A percentile compares a stretch with the other conserved stretches of the same genome.
phyloP scores from a whole-genome alignment of 139 green algal genomes.

The Asterochloris erici region DNA sequence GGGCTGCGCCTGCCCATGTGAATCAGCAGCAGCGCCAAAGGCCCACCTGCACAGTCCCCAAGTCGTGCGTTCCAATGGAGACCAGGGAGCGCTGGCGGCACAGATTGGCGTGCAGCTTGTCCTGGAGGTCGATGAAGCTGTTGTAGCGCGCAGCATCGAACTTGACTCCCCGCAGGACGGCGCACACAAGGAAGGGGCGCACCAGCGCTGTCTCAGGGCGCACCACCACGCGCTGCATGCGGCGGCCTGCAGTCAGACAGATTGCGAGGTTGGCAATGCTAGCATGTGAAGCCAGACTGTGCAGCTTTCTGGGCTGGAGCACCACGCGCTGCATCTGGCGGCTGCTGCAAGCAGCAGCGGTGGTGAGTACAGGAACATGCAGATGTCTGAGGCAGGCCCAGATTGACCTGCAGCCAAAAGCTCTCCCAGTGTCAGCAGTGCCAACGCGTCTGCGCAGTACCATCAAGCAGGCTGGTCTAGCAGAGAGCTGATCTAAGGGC shows the following conservation, averaged over 20 bases:
- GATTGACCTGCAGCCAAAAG: too few relatives aligned
- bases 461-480: too few relatives aligned
- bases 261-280: not conserved
- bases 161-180: conserved; percentile 85
- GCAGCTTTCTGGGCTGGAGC: too few relatives aligned
- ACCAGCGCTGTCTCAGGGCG: conserved; percentile 90
- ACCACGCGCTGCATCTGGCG: too few relatives aligned
- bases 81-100: conserved; percentile 94
- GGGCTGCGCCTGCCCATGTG: too few relatives aligned
- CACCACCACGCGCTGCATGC: conserved; percentile 65
- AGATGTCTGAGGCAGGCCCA: too few relatives aligned
- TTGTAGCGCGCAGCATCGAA: conserved; percentile 86
- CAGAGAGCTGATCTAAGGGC: too few relatives aligned
- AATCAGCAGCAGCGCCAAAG: too few relatives aligned
- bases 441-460: too few relatives aligned
- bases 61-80: conserved; percentile 98
- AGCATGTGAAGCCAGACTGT: not conserved
- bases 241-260: conserved; percentile 40
- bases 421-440: too few relatives aligned
- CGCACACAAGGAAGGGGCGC: conserved; percentile 92
- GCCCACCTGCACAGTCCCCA: conserved; percentile 69
- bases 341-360: too few relatives aligned
- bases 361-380: too few relatives aligned
- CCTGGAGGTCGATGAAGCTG: conserved; percentile 98
- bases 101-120: conserved; percentile 99